These are phyloP conservation scores for Erigeron canadensis DNA, from an alignment of 129 eudicot species.

Conservation along the genomic window DNA sequence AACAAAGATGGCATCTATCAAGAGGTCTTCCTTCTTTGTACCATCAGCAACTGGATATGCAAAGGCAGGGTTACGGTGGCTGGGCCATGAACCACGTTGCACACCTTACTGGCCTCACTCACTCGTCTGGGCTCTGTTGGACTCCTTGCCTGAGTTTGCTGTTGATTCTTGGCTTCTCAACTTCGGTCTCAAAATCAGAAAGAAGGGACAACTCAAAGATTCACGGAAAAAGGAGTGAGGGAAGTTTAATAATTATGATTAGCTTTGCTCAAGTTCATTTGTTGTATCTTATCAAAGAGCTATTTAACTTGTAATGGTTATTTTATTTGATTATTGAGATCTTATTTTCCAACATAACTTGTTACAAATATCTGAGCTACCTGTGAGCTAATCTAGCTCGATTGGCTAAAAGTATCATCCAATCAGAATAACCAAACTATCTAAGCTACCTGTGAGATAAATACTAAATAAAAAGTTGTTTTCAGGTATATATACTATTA, in stretches of 20 bases:
- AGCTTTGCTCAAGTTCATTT: not conserved
- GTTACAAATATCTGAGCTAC: too few species aligned
- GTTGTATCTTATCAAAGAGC: slow-evolving; percentile 6
- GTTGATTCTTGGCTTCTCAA: slow-evolving; percentile 63
- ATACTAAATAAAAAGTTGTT: too few species aligned
- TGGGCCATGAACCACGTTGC: slow-evolving; percentile 83
- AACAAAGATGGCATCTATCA: slow-evolving; percentile 30
- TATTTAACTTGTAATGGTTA: not conserved
- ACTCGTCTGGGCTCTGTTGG: slow-evolving; percentile 52
- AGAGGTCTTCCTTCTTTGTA: slow-evolving; percentile 27
- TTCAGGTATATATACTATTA: too few species aligned
- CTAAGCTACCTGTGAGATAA: too few species aligned
- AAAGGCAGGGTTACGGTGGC: slow-evolving; percentile 62
- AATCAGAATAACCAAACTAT: too few species aligned
- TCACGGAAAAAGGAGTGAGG: slow-evolving; percentile 53
- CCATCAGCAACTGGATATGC: slow-evolving; percentile 46
- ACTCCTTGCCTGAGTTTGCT: slow-evolving; percentile 51
- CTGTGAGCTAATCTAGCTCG: too few species aligned
- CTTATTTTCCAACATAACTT: not conserved
- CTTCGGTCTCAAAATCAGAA: slow-evolving; percentile 58
- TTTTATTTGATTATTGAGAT: slow-evolving; percentile 12
- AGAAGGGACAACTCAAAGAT: slow-evolving; percentile 73
- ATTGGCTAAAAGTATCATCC: too few species aligned
- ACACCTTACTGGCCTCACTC: slow-evolving; percentile 87
- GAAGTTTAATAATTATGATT: slow-evolving; percentile 2